These are phyloP conservation scores for Catenaria anguillulae DNA, from an alignment of 371 early-diverging fungal genomes.

Conservation along the genomic window DNA sequence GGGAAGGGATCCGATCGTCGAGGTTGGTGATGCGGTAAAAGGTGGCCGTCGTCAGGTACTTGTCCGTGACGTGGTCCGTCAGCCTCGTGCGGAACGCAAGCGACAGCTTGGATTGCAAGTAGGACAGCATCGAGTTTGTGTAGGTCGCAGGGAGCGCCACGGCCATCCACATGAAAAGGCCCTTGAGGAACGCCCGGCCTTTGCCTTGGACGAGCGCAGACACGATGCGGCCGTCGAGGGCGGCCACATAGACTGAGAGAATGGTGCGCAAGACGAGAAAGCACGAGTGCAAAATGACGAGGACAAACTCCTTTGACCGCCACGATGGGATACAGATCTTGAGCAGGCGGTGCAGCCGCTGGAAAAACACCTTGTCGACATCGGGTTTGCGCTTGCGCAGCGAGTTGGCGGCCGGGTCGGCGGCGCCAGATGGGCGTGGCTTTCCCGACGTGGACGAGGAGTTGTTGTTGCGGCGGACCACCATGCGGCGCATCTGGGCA, in stretches of 20 bases:
- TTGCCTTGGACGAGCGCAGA: slow-evolving; percentile 65
- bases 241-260: slow-evolving; percentile 70
- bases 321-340: slow-evolving; percentile 64
- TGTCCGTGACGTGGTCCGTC: slow-evolving; percentile 54
- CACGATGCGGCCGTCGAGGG: slow-evolving; percentile 85
- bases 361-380: slow-evolving; percentile 52
- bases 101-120: slow-evolving; percentile 51
- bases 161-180: slow-evolving; percentile 76
- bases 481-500: neutral
- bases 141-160: slow-evolving; percentile 88
- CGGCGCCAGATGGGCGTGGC: no score
- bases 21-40: slow-evolving; percentile 35
- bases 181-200: slow-evolving; percentile 54
- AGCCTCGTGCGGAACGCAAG: slow-evolving; percentile 74
- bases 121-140: slow-evolving; percentile 69
- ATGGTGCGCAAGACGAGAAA: slow-evolving; percentile 72
- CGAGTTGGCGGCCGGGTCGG: no score
- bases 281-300: slow-evolving; percentile 60
- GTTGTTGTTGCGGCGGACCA: neutral
- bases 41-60: slow-evolving; percentile 39
- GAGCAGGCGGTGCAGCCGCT: slow-evolving; percentile 46
- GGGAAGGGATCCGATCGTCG: slow-evolving; percentile 31
- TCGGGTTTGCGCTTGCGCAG: neutral
- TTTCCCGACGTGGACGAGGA: no score
- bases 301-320: slow-evolving; percentile 59